Percentiles rank a stretch among this genome's conserved stretches.
Conservation (phyloP, 176 grass and related monocot genomes). For the Ampelocalamus luodianensis region DNA sequence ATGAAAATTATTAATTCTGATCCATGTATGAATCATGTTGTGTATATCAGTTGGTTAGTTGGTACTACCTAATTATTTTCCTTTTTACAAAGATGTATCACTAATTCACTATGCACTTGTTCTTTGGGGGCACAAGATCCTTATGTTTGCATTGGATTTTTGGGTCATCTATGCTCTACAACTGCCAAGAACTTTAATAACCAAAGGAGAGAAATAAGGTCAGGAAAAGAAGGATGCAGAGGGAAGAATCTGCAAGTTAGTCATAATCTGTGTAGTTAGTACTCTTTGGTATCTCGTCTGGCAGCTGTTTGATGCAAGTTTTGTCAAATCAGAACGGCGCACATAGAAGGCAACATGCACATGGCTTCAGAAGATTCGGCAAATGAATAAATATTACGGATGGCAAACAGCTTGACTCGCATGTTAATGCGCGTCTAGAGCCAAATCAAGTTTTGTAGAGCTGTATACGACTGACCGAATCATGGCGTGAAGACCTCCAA, state of each 20-base stretch:
- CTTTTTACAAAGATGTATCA: neutral
- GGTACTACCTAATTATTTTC: neutral
- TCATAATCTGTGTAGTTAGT: slow-evolving; percentile 33
- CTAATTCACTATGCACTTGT: neutral
- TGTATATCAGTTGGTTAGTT: neutral
- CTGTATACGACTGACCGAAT: slow-evolving; percentile 34
- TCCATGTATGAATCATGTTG: neutral
- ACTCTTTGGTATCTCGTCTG: neutral
- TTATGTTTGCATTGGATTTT: slow-evolving; percentile 30
- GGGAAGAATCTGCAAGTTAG: slow-evolving; percentile 12
- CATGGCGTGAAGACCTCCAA: slow-evolving; percentile 20
- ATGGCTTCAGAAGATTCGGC: slow-evolving; percentile 6
- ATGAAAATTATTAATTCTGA: no score
- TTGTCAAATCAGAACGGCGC: neutral
- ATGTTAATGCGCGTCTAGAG: neutral
- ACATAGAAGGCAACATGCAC: slow-evolving; percentile 8
- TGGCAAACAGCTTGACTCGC: slow-evolving; percentile 34
- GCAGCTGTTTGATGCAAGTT: slow-evolving; percentile 29
- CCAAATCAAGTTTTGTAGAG: neutral
- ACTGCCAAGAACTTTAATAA: neutral
- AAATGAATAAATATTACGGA: neutral
- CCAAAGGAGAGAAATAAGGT: neutral
- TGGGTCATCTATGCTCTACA: neutral
- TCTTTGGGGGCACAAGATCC: neutral
- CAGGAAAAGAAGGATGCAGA: neutral